phyloP scores from a whole-genome alignment of 352 stramenopile species.

The Globisporangium abappressorium region DNA sequence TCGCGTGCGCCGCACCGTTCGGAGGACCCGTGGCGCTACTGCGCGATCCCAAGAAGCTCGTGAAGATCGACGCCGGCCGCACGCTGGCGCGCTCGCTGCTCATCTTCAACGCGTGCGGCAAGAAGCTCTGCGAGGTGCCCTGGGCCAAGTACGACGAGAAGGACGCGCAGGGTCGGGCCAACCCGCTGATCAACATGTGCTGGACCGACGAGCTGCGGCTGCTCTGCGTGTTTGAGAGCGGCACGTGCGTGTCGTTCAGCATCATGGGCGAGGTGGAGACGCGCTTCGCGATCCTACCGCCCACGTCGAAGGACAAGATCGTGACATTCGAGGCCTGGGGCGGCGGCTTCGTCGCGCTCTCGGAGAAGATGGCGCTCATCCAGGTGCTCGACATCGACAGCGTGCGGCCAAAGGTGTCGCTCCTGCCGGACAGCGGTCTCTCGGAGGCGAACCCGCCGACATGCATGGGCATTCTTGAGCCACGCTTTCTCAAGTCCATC shows the following conservation, averaged over 20 bases:
- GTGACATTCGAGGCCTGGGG: slow-evolving; percentile 77
- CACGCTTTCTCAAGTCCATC: slow-evolving; percentile 87
- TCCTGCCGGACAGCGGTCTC: slow-evolving; percentile 69
- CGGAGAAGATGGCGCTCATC: slow-evolving; percentile 78
- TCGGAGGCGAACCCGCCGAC: slow-evolving; percentile 74
- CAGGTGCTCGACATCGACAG: slow-evolving; percentile 80
- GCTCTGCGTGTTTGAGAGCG: slow-evolving; percentile 76
- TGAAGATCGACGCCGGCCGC: slow-evolving; percentile 55
- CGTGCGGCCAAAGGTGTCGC: slow-evolving; percentile 71
- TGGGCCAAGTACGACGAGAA: slow-evolving; percentile 74
- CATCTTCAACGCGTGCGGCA: slow-evolving; percentile 75
- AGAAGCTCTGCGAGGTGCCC: slow-evolving; percentile 51
- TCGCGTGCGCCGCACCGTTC: slow-evolving; percentile 58
- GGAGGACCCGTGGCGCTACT: slow-evolving; percentile 69
- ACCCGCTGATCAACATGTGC: slow-evolving; percentile 65
- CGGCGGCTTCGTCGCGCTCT: slow-evolving; percentile 71
- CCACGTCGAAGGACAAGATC: slow-evolving; percentile 68
- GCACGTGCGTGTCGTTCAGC: slow-evolving; percentile 64
- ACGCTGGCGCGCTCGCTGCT: slow-evolving; percentile 56
- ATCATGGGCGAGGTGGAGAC: slow-evolving; percentile 73
- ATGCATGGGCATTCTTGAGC: slow-evolving; percentile 91
- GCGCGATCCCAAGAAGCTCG: slow-evolving; percentile 71
- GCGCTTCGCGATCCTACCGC: slow-evolving; percentile 63
- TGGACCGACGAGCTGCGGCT: slow-evolving; percentile 84
- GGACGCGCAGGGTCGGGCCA: slow-evolving; percentile 29